phyloP scores from a whole-genome alignment of 352 stramenopile genomes.

The Globisporangium iwayamae region DNA sequence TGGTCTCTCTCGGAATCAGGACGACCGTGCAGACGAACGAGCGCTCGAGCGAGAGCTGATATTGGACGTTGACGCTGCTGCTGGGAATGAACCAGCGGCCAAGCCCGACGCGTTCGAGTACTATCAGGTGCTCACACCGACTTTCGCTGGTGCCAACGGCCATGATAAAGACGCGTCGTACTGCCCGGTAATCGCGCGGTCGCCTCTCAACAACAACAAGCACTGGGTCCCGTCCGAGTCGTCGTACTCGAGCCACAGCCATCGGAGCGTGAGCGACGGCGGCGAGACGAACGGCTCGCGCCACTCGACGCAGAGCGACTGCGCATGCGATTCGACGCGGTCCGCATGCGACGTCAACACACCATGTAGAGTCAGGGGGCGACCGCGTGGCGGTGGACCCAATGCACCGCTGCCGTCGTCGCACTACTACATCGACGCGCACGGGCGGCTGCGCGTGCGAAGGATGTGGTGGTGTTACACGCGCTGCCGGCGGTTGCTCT shows the following conservation, averaged over 20 bases:
- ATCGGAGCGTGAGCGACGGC: conserved; percentile 16
- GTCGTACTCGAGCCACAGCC: conserved; percentile 19
- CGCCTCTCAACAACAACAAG: not conserved
- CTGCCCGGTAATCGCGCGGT: not conserved
- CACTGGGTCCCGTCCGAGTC: conserved; percentile 15
- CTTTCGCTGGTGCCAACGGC: not conserved
- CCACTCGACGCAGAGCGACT: conserved; percentile 19
- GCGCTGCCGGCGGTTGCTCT: conserved; percentile 35
- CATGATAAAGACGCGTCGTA: not conserved
- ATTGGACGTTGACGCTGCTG: not conserved
- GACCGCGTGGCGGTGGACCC: not conserved
- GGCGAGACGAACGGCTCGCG: conserved; percentile 19
- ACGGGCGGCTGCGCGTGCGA: conserved; percentile 43
- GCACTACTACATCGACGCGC: conserved; percentile 63
- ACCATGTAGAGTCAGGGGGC: not conserved
- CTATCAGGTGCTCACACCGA: conserved; percentile 16
- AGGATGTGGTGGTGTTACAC: conserved; percentile 62
- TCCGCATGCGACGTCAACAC: not conserved
- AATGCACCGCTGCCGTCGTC: conserved; percentile 28
- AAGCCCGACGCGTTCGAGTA: conserved; percentile 13
- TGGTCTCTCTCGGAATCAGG: not conserved
- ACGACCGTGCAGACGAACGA: not conserved
- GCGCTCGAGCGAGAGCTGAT: conserved; percentile 6
- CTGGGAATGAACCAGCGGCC: not conserved
- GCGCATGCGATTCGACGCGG: conserved; percentile 8